Evolutionary conservation across 1,139 yeast genomes (phyloP).

Genomic region (Scheffersomyces stambukii): DNA sequence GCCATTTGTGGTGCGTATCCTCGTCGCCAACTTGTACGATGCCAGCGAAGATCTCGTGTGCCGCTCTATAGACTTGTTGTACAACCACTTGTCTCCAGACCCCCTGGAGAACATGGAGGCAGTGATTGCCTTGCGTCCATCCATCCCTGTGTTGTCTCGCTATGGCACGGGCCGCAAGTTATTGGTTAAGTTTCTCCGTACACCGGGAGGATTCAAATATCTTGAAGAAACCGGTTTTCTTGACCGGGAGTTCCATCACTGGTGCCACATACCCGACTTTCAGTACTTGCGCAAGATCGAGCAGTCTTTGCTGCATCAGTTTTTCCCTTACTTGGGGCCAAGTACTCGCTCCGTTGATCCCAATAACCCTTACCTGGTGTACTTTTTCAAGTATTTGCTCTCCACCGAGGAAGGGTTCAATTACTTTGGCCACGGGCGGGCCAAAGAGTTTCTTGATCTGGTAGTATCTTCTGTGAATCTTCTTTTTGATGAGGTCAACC

Average conservation of each 20-base stretch:
- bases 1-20: conserved; percentile 38
- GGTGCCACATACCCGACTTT: conserved; percentile 21
- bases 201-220: conserved; percentile 33
- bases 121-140: conserved; percentile 30
- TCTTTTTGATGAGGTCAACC: conserved; percentile 13
- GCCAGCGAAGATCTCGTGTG: conserved; percentile 53
- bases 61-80: conserved; percentile 47
- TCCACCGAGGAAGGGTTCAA: conserved; percentile 76
- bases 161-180: conserved; percentile 22
- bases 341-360: conserved; percentile 43
- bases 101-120: conserved; percentile 16
- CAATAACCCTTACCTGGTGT: too few relatives aligned
- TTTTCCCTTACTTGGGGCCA: conserved; percentile 23
- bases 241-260: conserved; percentile 26
- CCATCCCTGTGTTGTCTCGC: conserved; percentile 23
- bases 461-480: conserved; percentile 20
- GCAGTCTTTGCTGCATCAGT: conserved; percentile 14
- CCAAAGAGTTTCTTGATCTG: conserved; percentile 23
- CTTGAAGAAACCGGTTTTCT: conserved; percentile 32
- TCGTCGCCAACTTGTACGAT: conserved; percentile 73
- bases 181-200: conserved; percentile 25
- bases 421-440: conserved; percentile 25
- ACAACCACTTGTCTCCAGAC: conserved; percentile 12
- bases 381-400: conserved; percentile 77
- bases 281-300: conserved; percentile 24